Conservation (phyloP, 1,284 basidiomycete genomes). For the Heterobasidion parviporum region DNA sequence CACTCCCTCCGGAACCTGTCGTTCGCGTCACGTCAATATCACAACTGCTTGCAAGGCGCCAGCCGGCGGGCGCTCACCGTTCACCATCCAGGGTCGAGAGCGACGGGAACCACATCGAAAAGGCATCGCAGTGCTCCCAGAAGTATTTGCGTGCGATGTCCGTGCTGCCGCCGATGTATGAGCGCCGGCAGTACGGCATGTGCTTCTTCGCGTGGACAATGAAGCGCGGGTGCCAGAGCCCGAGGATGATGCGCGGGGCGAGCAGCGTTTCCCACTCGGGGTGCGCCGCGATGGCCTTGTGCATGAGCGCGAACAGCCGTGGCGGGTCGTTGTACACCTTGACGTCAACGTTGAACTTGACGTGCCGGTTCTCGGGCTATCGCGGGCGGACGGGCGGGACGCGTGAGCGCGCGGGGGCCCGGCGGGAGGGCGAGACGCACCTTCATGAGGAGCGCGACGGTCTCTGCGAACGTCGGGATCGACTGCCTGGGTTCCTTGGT, state of each 20-base stretch:
- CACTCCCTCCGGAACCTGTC: constrained; percentile 75
- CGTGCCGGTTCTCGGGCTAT: constrained; percentile 78
- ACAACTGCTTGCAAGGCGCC: neutral
- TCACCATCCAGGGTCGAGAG: constrained; percentile 70
- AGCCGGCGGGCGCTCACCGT: constrained; percentile 33
- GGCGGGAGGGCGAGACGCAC: constrained; percentile 27
- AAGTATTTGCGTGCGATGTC: constrained; percentile 79
- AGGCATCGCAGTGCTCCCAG: constrained; percentile 84
- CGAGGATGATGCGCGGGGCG: constrained; percentile 87
- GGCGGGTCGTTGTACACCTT: constrained; percentile 91
- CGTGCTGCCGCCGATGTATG: constrained; percentile 76
- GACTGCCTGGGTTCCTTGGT: constrained; percentile 74
- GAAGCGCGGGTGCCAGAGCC: constrained; percentile 91
- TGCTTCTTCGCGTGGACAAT: constrained; percentile 66
- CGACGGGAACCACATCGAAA: constrained; percentile 78
- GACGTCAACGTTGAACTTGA: constrained; percentile 89
- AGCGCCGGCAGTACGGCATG: constrained; percentile 79
- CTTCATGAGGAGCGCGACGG: constrained; percentile 75
- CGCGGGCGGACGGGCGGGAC: neutral
- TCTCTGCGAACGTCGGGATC: constrained; percentile 85
- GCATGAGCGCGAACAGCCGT: constrained; percentile 82
- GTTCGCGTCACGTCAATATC: neutral
- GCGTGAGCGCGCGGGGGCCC: neutral
- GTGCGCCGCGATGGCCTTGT: constrained; percentile 62
- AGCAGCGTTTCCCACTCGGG: constrained; percentile 73